Base-by-base conservation (phyloP, 306 rosid genomes). In the Pyrus betulifolia region DNA sequence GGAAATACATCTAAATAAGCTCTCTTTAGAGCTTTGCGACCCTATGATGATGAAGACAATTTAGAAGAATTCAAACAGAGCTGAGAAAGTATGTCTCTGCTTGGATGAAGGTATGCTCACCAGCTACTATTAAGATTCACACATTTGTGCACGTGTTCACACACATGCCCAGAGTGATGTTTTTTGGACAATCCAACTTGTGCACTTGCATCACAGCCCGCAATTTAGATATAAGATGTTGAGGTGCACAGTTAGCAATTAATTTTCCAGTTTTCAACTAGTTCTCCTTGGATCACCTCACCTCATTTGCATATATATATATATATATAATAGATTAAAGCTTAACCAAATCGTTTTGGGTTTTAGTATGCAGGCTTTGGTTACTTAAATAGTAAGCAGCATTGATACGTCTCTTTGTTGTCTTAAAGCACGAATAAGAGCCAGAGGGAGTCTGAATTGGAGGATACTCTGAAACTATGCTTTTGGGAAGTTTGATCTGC, bases 71-170 rank as follows among this genome's bases (percentile, higher is more conserved):
- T 68, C 27, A 64, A 54, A 35, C 73, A 25, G 87, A 81, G 78
- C 86, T 69, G 81, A 85, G 23, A 57, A 86, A 79, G 86, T 79
- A 31, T 69, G 83, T 81, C 83, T 88, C 80, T 73, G 78, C 82
- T 84, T 86, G 85, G 85, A 78, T 49, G 82, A 85, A 91, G 97
- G 97, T 93, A 82, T 84, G 57, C 49, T 70, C 46, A 3, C 61
- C 19, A 30, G 19, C n/a, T 17, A 67, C 19, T 25, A 64, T 15
- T 1, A 31, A 31, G 35, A 31, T 31, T 31, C 82, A 61, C 35
- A 22, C 25, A 60, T 21, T 2, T 28, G 21, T 21, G 17, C 67
- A 27, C 31, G 4, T 7, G 25, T 5, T 2, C 45, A 19, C 25
- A 64, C 23, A 31, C 7, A 0, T 5, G 11, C 67, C 4, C 15